Base-by-base conservation (phyloP, 345 rosid genomes). In the Populus deltoides region DNA sequence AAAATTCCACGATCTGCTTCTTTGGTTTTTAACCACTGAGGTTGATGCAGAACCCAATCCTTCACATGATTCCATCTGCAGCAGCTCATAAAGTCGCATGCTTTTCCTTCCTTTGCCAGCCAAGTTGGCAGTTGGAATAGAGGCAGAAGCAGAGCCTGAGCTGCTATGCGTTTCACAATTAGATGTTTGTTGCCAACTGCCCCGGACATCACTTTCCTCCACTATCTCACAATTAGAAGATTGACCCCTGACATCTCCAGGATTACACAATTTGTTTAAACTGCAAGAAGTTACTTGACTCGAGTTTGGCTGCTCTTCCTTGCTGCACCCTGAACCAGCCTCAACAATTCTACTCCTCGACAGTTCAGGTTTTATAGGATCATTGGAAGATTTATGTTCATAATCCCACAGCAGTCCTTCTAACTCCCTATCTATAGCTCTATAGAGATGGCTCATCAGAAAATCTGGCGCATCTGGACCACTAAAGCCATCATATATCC, bases 391-490 rank as follows among this genome's bases (percentile, higher is more conserved):
- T 79, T 87, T 84, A 74, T 84, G 89, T 63, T 92, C 96, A 66
- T 92, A 92, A 83, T 89, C 89, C 99, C 99, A 95, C 18, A 95
- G 89, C 77, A 95, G 82, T 51, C 99, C 99, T 88, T 92, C 94
- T 79, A 95, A 77, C 83, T 95, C 99, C 84, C 86, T 90, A 87
- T 95, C 97, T 63, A 95, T 85, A 79, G 93, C 94, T 81, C 82
- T 91, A 80, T 95, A 93, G 47, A 95, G 91, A 87, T 92, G 86
- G 84, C 90, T 87, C 94, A 95, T 93, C 39, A 95, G 86, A 78
- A 93, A 95, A 76, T 95, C 99, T 0, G 99, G 97, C 27, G 99
- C 99, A 89, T 95, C 99, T 8, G 99, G 99, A 65, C 99, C 99
- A 79, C 94, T 95, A 82, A 95, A 95, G 68, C 99, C 99, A 85